phyloP scores from a whole-genome alignment of 805 yeast genomes.

The Candida multigemmis region DNA sequence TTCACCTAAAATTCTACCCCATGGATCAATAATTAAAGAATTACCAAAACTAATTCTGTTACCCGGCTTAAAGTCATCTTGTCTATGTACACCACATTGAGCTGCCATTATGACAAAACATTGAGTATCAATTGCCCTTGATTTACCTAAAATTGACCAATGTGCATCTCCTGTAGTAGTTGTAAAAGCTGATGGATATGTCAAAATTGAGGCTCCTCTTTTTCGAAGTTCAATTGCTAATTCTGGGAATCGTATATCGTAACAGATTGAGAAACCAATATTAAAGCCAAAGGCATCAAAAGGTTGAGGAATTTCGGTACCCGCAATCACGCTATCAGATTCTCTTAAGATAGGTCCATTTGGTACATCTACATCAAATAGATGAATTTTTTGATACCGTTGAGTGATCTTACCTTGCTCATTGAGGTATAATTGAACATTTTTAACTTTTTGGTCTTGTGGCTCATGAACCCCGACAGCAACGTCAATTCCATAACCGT shows the following conservation, averaged over 20 bases:
- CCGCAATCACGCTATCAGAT: slow-evolving; percentile 76
- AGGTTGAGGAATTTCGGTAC: slow-evolving; percentile 43
- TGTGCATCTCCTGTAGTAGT: slow-evolving; percentile 86
- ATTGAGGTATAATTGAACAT: slow-evolving; percentile 66
- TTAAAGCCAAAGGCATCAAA: slow-evolving; percentile 39
- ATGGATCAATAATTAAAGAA: slow-evolving; percentile 80
- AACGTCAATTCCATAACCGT: slow-evolving; percentile 44
- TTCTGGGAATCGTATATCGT: slow-evolving; percentile 85
- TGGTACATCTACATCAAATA: slow-evolving; percentile 79
- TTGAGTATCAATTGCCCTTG: slow-evolving; percentile 87
- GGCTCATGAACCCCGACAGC: slow-evolving; percentile 91
- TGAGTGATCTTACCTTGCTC: slow-evolving; percentile 55
- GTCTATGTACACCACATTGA: slow-evolving; percentile 64
- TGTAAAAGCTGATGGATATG: slow-evolving; percentile 91
- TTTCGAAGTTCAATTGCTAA: slow-evolving; percentile 54
- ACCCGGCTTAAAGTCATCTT: slow-evolving; percentile 6
- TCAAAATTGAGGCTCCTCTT: slow-evolving; percentile 65
- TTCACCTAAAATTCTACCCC: slow-evolving; percentile 72
- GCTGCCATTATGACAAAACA: slow-evolving; percentile 84
- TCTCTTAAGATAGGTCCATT: slow-evolving; percentile 79
- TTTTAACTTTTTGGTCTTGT: slow-evolving; percentile 34
- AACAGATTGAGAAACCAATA: slow-evolving; percentile 71
- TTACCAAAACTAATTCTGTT: slow-evolving; percentile 80
- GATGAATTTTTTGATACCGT: slow-evolving; percentile 76
- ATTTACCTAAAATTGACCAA: slow-evolving; percentile 72